phyloP scores from a whole-genome alignment of 257 asterid genomes.

The Voacanga thouarsii region DNA sequence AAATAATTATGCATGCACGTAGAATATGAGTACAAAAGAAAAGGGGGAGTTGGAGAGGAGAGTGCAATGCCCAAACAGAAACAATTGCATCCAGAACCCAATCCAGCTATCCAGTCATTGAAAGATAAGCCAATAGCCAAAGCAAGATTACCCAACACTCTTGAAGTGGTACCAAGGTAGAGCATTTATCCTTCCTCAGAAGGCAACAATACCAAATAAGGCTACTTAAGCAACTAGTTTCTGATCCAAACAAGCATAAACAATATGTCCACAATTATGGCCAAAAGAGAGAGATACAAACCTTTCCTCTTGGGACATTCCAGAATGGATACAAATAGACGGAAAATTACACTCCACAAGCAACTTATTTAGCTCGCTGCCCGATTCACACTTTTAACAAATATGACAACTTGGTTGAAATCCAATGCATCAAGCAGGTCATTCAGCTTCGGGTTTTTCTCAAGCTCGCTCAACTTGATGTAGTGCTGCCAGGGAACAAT shows the following conservation, averaged over 20 bases:
- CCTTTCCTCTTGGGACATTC: conserved; percentile 98
- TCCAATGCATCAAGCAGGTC: conserved; percentile 91
- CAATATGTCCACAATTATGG: too few species aligned
- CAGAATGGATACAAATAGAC: conserved; percentile 90
- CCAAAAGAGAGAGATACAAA: conserved; percentile 11
- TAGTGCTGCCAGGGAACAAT: conserved; percentile 59
- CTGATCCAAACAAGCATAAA: not conserved
- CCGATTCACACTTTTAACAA: conserved; percentile 83
- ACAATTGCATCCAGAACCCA: conserved; percentile 94
- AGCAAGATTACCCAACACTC: conserved; percentile 73
- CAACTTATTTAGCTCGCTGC: conserved; percentile 88
- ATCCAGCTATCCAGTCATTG: conserved; percentile 80
- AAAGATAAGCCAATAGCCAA: conserved; percentile 63
- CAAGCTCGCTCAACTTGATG: conserved; percentile 86
- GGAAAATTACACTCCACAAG: conserved; percentile 91
- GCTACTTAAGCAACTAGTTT: not conserved
- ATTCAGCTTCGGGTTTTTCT: conserved; percentile 84
- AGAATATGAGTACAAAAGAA: not conserved
- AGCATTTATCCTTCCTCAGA: not conserved
- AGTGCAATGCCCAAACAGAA: conserved; percentile 67
- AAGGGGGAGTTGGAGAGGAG: not conserved
- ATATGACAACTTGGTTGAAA: conserved; percentile 88
- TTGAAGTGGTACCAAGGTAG: conserved; percentile 26
- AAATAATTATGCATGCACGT: not conserved
- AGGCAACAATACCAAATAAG: too few species aligned